Percentiles rank a stretch among this genome's conserved stretches.
phyloP scores from a whole-genome alignment of 495 filamentous ascomycete species.

The Chaetomium cochliodes region DNA sequence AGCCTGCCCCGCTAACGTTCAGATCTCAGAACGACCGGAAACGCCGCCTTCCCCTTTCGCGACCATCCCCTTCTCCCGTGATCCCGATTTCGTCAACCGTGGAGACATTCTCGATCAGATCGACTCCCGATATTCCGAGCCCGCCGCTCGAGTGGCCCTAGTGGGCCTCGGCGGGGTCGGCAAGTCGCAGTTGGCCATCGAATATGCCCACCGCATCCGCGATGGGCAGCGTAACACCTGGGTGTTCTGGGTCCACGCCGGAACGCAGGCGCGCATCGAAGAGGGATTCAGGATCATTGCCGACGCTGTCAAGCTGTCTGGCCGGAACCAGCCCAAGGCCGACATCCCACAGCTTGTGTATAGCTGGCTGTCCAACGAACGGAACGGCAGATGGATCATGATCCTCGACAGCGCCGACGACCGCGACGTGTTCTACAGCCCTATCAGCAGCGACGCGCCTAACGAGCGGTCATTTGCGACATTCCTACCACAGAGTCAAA shows the following conservation, averaged over 20 bases:
- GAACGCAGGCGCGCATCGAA: slow-evolving; percentile 37
- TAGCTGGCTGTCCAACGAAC: slow-evolving; percentile 42
- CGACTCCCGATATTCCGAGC: slow-evolving; percentile 30
- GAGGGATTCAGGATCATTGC: too few relatives aligned
- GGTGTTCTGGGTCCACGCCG: slow-evolving; percentile 45
- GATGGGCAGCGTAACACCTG: slow-evolving; percentile 20
- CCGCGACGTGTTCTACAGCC: slow-evolving; percentile 30
- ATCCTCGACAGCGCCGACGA: slow-evolving; percentile 48
- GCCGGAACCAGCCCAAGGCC: slow-evolving; percentile 37
- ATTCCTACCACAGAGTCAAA: slow-evolving; percentile 43
- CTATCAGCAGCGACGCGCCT: neutral
- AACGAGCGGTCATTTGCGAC: slow-evolving; percentile 24
- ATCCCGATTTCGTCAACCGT: too few relatives aligned
- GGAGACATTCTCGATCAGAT: slow-evolving; percentile 35
- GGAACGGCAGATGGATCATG: slow-evolving; percentile 36
- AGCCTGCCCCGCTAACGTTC: too few relatives aligned
- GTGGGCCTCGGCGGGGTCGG: slow-evolving; percentile 22
- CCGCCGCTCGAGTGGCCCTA: slow-evolving; percentile 24
- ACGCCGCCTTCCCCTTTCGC: too few relatives aligned
- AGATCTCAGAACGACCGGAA: too few relatives aligned
- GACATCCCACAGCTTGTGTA: slow-evolving; percentile 41
- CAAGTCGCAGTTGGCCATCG: slow-evolving; percentile 36
- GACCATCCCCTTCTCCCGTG: too few relatives aligned
- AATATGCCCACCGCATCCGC: neutral
- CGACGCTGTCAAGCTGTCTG: slow-evolving; percentile 38